Base-by-base conservation (phyloP, 2,329 filamentous ascomycete species). In the Botrytis fragariae region DNA sequence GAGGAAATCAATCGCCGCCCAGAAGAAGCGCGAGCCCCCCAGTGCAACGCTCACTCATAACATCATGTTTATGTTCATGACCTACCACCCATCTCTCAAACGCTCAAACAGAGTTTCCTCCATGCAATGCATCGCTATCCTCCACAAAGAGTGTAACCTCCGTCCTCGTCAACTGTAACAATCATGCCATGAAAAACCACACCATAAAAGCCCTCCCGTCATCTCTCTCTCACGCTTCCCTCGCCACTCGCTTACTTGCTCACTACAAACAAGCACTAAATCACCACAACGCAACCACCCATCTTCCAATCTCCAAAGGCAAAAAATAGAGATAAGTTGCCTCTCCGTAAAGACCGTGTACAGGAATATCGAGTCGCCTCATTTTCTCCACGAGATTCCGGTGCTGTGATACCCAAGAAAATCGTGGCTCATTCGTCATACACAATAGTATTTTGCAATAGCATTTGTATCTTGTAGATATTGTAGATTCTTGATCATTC, bases 351-450 rank as follows among this genome's bases (percentile, higher is more conserved):
- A 70, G 79, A 80, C 76, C 74, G 79, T 78, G 65, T 57, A 57
- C n/a, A n/a, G 65, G 48, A 70, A 32, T 29, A 57, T 74, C 76
- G 78, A 80, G 79, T 80, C 77, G 79, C 80, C 80, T 80, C 79
- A 71, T 73, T 75, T 72, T 77, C 72, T 74, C 75, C 76, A 57
- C 73, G 70, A 77, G 77, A 77, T 69, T 44, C 72, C 76, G 79
- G 79, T 80, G 73, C 79, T 80, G 79, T 81, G 61, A 74, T 74
- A 74, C 74, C 79, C 78, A 74, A 70, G 42, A 57, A 74, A 76
- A 74, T 76, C 79, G 76, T 73, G 74, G 67, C 6, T 67, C 67
- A 75, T 77, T 59, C 48, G 35, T 57, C 48, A 69, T 69, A 32
- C 75, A 74, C 76, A 73, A 57, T 79, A 75, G 77, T 77, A 71